phyloP scores from a whole-genome alignment of 345 rosid genomes.

The Diplotaxis tenuifolia region DNA sequence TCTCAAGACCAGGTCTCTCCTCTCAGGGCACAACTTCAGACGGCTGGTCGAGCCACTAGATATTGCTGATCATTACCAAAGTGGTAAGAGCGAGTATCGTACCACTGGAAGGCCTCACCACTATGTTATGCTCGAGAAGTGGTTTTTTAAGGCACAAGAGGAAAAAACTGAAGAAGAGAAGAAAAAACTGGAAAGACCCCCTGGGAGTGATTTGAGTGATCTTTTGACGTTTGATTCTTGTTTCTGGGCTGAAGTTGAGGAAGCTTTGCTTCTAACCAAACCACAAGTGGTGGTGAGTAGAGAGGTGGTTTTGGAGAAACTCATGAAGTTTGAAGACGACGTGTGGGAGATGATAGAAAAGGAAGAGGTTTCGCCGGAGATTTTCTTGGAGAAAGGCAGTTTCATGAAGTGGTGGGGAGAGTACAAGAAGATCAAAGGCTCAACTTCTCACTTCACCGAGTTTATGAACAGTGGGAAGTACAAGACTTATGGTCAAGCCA shows the following conservation, averaged over 20 bases:
- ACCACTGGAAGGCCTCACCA: constrained; percentile 49
- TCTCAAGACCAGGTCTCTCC: constrained; percentile 39
- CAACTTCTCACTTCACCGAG: not conserved
- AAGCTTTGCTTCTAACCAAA: constrained; percentile 41
- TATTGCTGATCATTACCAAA: constrained; percentile 54
- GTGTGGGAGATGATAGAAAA: constrained; percentile 41
- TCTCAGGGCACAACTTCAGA: constrained; percentile 48
- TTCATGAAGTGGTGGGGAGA: constrained; percentile 72
- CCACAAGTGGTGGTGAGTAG: not conserved
- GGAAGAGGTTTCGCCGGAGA: constrained; percentile 61
- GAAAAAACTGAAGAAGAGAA: too few species aligned
- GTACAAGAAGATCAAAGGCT: constrained; percentile 32
- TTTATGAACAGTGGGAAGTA: not conserved
- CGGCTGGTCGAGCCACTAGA: constrained; percentile 76
- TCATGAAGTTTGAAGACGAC: constrained; percentile 42
- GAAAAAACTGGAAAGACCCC: not conserved
- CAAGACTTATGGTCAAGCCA: not conserved
- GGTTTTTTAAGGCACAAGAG: constrained; percentile 43
- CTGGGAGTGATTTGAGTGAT: constrained; percentile 27
- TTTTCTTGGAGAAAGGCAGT: constrained; percentile 56
- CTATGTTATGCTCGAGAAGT: constrained; percentile 48
- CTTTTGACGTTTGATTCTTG: constrained; percentile 61
- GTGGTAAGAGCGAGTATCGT: constrained; percentile 33
- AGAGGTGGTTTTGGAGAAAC: not conserved
- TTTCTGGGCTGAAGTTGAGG: constrained; percentile 84